These are phyloP conservation scores for Syzygium jambos DNA, from an alignment of 345 rosid genomes.

Conservation along the genomic window DNA sequence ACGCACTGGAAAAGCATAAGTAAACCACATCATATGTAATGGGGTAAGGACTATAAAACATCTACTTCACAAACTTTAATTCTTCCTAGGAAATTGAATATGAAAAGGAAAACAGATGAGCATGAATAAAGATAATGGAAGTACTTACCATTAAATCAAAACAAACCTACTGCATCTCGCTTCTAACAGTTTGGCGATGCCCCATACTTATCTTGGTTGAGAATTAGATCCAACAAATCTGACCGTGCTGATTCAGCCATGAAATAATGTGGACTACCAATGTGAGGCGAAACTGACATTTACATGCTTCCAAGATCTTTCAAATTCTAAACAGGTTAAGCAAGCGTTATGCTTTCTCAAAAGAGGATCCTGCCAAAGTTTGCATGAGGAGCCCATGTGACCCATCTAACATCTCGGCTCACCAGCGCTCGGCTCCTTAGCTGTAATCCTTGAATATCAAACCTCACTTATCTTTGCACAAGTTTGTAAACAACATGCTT, in stretches of 20 bases:
- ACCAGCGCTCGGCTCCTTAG: neutral
- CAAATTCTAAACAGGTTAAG: neutral
- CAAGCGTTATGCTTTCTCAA: neutral
- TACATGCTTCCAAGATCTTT: neutral
- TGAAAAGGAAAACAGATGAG: neutral
- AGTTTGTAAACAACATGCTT: neutral
- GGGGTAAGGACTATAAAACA: neutral
- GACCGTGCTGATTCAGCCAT: neutral
- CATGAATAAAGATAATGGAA: neutral
- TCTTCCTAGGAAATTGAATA: neutral
- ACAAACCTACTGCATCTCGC: neutral
- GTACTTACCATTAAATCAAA: neutral
- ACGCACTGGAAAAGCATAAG: neutral
- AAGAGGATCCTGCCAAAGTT: neutral
- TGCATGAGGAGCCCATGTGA: neutral
- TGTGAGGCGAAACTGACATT: neutral
- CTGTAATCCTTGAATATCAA: neutral
- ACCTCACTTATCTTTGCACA: neutral
- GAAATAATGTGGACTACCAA: neutral
- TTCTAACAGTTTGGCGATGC: neutral
- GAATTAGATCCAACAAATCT: neutral
- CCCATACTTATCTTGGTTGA: neutral
- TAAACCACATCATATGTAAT: neutral
- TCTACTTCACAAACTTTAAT: neutral
- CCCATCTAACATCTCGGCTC: neutral